Base-by-base conservation (phyloP, 331 rosid genomes). In the Cydonia oblonga region DNA sequence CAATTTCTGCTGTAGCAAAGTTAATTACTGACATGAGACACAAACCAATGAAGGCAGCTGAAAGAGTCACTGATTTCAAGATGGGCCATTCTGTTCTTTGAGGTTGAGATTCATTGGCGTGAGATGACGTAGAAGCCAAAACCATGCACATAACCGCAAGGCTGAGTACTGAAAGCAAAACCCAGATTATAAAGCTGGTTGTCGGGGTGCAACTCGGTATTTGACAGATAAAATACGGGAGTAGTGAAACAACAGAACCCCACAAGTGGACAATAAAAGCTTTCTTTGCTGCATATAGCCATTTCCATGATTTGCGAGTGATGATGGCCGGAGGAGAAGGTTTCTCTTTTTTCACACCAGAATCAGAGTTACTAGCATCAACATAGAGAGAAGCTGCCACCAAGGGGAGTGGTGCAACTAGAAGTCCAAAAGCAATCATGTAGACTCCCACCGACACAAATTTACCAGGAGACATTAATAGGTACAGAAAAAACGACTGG, bases 371-470 rank as follows among this genome's bases (percentile, higher is more conserved):
- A 72, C 53, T 75, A 35, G 86, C 84, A 82, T 82, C 68, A 19
- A 79, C 56, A 54, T 87, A 81, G 49, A 93, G 92, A 85, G 92
- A 89, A 30, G 96, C 97, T 1, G 97, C 96, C 80, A 89, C 89
- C 73, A 89, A 56, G 8, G 97, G 97, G 66, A 90, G 96, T 65
- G 98, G 90, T 72, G 92, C 96, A 73, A 87, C 84, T 25, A 90
- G 95, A 32, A 93, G 86, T 9, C 88, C 97, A 77, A 93, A 90
- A 35, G 98, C 84, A 75, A 93, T 93, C 96, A 90, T 93, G 88
- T 90, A 93, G 83, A 89, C 90, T 65, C 96, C 98, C 51, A 90
- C 96, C 0, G 96, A 90, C 66, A 93, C 93, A 84, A 87, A 93
- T 81, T 93, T 93, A 78, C 92, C 76, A 19, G 98, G 92, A 20